Conservation (phyloP, 495 filamentous ascomycete species). For the Podospora pseudopauciseta region DNA sequence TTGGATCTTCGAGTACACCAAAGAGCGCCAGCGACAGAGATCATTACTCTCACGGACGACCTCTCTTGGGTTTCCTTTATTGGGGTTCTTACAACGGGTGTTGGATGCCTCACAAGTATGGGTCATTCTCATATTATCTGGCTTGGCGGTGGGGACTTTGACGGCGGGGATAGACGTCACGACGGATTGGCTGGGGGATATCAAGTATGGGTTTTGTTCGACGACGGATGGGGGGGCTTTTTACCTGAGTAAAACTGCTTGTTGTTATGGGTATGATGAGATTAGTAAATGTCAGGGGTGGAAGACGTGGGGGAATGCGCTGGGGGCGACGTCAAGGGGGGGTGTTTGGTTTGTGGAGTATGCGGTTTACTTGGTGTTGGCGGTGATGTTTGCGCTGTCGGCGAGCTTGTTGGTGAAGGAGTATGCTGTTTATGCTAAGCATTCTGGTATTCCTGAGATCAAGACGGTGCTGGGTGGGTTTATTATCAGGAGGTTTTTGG, state of each 20-base stretch:
- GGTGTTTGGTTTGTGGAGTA: constrained; percentile 82
- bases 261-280: constrained; percentile 86
- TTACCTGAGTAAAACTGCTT: constrained; percentile 86
- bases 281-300: constrained; percentile 75
- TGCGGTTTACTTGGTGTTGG: constrained; percentile 76
- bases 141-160: constrained; percentile 74
- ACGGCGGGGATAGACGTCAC: constrained; percentile 87
- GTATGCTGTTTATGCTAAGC: constrained; percentile 86
- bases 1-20: constrained; percentile 99
- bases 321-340: constrained; percentile 59
- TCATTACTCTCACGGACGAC: constrained; percentile 65
- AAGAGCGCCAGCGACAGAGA: constrained; percentile 84
- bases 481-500: constrained; percentile 87
- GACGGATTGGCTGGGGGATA: constrained; percentile 91
- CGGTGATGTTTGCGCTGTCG: constrained; percentile 74
- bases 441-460: constrained; percentile 96
- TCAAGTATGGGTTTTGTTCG: constrained; percentile 88
- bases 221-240: constrained; percentile 76
- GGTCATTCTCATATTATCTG: constrained; percentile 73
- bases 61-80: constrained; percentile 46
- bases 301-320: constrained; percentile 75
- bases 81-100: constrained; percentile 68
- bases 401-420: constrained; percentile 77
- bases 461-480: constrained; percentile 96
- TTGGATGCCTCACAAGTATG: constrained; percentile 87